A percentile compares a stretch with the other conserved stretches of the same genome.
phyloP scores from a whole-genome alignment of 176 grass and related monocot species.

The maize (Zea mays) region DNA sequence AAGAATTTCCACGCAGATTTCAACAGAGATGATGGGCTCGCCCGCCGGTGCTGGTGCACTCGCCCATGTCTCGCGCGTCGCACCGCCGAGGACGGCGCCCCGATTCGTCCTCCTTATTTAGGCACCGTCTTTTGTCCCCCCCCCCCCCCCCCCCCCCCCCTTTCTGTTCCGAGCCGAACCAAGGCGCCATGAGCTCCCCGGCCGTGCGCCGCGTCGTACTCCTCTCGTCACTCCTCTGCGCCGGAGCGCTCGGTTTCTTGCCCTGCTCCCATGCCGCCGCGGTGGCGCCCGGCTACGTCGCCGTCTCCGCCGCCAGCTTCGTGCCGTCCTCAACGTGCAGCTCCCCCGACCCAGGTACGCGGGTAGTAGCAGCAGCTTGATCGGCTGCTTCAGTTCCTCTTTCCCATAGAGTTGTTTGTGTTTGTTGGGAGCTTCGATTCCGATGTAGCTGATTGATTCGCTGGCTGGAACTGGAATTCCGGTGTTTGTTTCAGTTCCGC shows the following conservation, averaged over 20 bases:
- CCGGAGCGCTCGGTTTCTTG: slow-evolving; percentile 6
- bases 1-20: slow-evolving; percentile 1
- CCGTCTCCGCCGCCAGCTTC: slow-evolving; percentile 44
- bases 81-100: not conserved
- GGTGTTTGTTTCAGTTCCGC: slow-evolving; percentile 18
- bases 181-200: slow-evolving; percentile 31
- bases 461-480: not conserved
- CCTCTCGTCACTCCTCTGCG: slow-evolving; percentile 27
- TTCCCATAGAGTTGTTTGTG: not conserved
- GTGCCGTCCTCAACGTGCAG: slow-evolving; percentile 18
- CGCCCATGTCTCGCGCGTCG: not conserved
- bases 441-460: slow-evolving; percentile 4
- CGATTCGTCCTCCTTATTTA: slow-evolving; percentile 36
- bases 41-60: slow-evolving; percentile 18
- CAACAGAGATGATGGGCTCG: slow-evolving; percentile 1
- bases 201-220: not conserved
- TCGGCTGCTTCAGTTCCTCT: not conserved
- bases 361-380: too few species aligned
- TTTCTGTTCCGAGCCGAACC: not conserved
- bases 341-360: slow-evolving; percentile 21
- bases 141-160: too few species aligned
- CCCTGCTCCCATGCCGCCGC: slow-evolving; percentile 1
- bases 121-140: slow-evolving; percentile 22
- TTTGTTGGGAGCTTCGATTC: not conserved
- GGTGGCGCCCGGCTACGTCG: slow-evolving; percentile 15